Percentiles rank a stretch among this genome's conserved stretches.
These are phyloP conservation scores for Voacanga thouarsii DNA, from an alignment of 257 asterid genomes.

Conservation along the genomic window DNA sequence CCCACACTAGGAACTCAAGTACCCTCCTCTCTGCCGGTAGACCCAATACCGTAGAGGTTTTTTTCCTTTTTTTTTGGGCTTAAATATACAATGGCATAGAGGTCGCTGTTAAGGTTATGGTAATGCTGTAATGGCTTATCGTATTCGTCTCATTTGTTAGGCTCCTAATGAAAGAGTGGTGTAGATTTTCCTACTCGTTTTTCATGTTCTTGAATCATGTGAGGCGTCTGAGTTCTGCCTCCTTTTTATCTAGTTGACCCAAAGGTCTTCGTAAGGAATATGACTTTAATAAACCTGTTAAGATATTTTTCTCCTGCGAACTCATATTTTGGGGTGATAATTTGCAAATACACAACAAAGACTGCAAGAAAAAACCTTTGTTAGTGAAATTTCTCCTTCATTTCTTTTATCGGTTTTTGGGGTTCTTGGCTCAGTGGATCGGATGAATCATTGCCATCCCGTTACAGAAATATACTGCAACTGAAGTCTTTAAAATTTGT, in stretches of 20 bases:
- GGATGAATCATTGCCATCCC: not conserved
- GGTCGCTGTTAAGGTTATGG: not conserved
- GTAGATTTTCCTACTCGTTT: not conserved
- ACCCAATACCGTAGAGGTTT: not conserved
- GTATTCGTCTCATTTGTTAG: not conserved
- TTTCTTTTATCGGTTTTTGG: not conserved
- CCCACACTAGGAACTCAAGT: not conserved
- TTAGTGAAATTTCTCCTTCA: not conserved
- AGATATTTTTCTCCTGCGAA: not conserved
- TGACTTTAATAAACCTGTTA: not conserved
- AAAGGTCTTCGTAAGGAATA: not conserved
- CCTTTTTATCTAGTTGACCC: not conserved
- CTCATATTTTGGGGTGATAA: not conserved
- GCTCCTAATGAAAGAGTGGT: not conserved
- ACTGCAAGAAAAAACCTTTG: too few species aligned
- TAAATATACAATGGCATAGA: not conserved
- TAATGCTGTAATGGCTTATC: not conserved
- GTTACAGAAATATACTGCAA: not conserved
- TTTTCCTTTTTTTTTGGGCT: too few species aligned
- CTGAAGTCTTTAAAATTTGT: not conserved
- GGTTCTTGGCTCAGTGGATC: not conserved
- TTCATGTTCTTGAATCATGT: conserved; percentile 4
- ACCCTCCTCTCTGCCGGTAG: not conserved
- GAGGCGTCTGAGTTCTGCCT: not conserved
- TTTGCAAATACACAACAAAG: not conserved